These are phyloP conservation scores for Boletus calvinii DNA, from an alignment of 1,284 basidiomycete genomes.

Conservation along the genomic window DNA sequence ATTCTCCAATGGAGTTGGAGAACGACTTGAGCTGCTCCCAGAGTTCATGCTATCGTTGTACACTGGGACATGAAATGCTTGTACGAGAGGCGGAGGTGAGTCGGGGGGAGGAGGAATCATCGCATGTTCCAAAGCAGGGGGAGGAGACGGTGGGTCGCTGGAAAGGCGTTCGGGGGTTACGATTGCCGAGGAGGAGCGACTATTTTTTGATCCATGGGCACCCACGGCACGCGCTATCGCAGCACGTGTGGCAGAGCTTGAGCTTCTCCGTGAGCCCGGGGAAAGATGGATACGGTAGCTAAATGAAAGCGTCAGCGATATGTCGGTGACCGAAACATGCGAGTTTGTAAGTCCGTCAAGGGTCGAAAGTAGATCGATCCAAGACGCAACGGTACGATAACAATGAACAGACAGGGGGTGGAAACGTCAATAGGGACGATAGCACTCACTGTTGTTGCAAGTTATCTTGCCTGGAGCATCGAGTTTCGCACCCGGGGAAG, in stretches of 20 bases:
- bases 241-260: constrained; percentile 49
- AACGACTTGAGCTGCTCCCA: constrained; percentile 39
- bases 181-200: constrained; percentile 24
- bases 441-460: constrained; percentile 75
- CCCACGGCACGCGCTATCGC: constrained; percentile 46
- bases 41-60: constrained; percentile 42
- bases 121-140: constrained; percentile 49
- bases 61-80: constrained; percentile 36
- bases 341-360: constrained; percentile 8
- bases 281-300: constrained; percentile 74
- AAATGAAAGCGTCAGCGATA: constrained; percentile 17
- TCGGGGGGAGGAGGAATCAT: constrained; percentile 35
- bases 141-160: constrained; percentile 38
- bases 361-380: constrained; percentile 7
- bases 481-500: constrained; percentile 79
- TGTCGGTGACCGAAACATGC: constrained; percentile 16
- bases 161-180: constrained; percentile 25
- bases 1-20: constrained; percentile 43
- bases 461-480: constrained; percentile 79
- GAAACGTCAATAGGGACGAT: background rate
- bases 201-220: constrained; percentile 24
- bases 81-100: constrained; percentile 44
- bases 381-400: background rate
- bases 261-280: constrained; percentile 64
- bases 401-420: constrained; percentile 4